Percentiles rank a stretch among this genome's conserved stretches.
Evolutionary conservation across 2,329 filamentous ascomycete species (phyloP).

Genomic region (Nemania diffusa): DNA sequence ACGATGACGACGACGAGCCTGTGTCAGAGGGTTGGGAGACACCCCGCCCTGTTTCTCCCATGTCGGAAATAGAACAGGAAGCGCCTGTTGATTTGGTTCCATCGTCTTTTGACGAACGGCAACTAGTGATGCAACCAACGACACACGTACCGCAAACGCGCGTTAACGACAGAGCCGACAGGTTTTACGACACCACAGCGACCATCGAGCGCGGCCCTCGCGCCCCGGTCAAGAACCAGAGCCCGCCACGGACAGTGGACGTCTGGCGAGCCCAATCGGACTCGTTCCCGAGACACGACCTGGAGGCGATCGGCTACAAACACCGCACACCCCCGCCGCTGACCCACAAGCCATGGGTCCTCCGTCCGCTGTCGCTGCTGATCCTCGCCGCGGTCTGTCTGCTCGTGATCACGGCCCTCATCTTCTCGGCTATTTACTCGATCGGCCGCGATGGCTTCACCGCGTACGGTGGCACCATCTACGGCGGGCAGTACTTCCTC

Average conservation of each 20-base stretch:
- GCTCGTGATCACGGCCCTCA: constrained; percentile 76
- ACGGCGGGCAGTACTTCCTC: constrained; percentile 81
- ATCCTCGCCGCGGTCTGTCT: constrained; percentile 70
- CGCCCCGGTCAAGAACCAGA: constrained; percentile 22
- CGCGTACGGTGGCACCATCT: constrained; percentile 72
- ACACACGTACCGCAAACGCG: constrained; percentile 3
- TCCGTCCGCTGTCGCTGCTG: constrained; percentile 74
- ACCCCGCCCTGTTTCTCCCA: constrained; percentile 18
- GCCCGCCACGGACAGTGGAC: constrained; percentile 46
- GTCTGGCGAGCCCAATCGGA: constrained; percentile 47
- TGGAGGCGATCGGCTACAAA: constrained; percentile 50
- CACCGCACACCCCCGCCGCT: constrained; percentile 60
- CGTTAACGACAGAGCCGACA: constrained; percentile 25
- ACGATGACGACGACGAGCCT: constrained; percentile 21
- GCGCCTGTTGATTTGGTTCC: background rate
- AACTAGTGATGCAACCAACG: background rate
- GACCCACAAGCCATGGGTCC: constrained; percentile 75
- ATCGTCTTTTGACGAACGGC: background rate
- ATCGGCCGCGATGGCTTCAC: constrained; percentile 71
- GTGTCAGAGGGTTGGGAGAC: constrained; percentile 6
- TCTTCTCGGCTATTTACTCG: constrained; percentile 79
- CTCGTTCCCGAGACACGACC: constrained; percentile 45
- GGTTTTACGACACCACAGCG: constrained; percentile 22
- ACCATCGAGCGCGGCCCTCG: constrained; percentile 20
- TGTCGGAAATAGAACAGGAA: background rate